A percentile compares a stretch with the other conserved stretches of the same genome.
These are phyloP conservation scores for Leccinum subrobustum DNA, from an alignment of 1,284 basidiomycete genomes.

Conservation along the genomic window DNA sequence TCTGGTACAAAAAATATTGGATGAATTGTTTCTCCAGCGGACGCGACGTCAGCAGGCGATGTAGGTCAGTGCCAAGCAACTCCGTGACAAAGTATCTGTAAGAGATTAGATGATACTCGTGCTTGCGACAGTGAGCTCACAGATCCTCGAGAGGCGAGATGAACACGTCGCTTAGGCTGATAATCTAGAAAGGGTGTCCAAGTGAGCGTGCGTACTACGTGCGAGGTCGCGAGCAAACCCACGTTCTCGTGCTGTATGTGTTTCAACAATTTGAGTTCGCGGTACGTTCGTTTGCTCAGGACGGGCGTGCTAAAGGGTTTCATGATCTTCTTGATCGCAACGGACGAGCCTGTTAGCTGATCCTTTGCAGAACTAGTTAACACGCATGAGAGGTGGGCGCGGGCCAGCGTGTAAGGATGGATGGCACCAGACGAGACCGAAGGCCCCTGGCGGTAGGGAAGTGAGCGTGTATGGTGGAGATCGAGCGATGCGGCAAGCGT, in stretches of 20 bases:
- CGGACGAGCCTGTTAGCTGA: conserved; percentile 91
- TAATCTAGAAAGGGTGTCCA: conserved; percentile 63
- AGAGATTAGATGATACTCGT: background rate
- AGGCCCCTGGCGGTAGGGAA: conserved; percentile 58
- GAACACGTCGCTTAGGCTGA: conserved; percentile 98
- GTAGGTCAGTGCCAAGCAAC: conserved; percentile 95
- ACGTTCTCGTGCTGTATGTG: conserved; percentile 99
- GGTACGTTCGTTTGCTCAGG: conserved; percentile 96
- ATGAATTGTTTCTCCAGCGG: conserved; percentile 99
- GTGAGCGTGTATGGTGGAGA: conserved; percentile 18
- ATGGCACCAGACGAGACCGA: conserved; percentile 88
- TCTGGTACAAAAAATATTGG: conserved; percentile 99
- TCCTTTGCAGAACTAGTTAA: conserved; percentile 88
- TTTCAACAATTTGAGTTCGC: conserved; percentile 97
- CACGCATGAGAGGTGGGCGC: conserved; percentile 8
- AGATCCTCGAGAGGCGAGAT: conserved; percentile 98
- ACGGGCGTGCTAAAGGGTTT: conserved; percentile 98
- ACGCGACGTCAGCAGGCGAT: conserved; percentile 93
- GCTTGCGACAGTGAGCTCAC: conserved; percentile 43
- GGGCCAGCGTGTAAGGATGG: conserved; percentile 25
- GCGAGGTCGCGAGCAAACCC: conserved; percentile 21
- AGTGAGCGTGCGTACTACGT: background rate
- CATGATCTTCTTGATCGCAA: conserved; percentile 99
- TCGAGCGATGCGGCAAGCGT: conserved; percentile 36
- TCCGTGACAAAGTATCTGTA: conserved; percentile 98